phyloP scores from a whole-genome alignment of 2,329 filamentous ascomycete genomes.

The Exophiala phaeomuriformis region DNA sequence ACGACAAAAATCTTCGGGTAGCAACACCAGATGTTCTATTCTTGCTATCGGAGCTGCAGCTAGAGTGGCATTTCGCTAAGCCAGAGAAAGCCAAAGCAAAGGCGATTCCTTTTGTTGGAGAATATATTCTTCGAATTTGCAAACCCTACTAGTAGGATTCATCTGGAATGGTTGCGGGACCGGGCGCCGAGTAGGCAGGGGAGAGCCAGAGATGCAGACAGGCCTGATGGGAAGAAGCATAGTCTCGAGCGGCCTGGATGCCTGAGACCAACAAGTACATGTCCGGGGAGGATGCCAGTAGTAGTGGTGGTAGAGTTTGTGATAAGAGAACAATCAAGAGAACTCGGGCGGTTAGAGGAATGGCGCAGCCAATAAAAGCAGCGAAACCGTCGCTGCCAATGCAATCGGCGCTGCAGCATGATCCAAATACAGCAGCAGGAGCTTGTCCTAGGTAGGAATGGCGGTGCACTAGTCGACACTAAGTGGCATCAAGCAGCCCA shows the following conservation, averaged over 20 bases:
- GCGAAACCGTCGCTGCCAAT: not conserved
- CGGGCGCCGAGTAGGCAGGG: not conserved
- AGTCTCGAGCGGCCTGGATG: too few species aligned
- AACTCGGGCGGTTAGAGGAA: constrained; percentile 6
- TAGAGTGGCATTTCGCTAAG: not conserved
- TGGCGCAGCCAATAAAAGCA: not conserved
- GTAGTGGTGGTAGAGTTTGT: not conserved
- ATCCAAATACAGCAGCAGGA: constrained; percentile 8
- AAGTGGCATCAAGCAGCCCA: too few species aligned
- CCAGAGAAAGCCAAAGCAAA: not conserved
- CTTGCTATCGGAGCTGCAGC: constrained; percentile 13
- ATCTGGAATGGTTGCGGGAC: not conserved
- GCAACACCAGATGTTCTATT: constrained; percentile 15
- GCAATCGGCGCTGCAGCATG: not conserved
- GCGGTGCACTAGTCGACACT: too few species aligned
- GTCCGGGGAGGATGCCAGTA: too few species aligned
- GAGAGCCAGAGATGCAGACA: not conserved
- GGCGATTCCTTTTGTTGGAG: not conserved
- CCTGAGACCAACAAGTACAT: too few species aligned
- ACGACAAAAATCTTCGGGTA: not conserved
- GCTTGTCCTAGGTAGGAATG: not conserved
- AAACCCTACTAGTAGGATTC: not conserved
- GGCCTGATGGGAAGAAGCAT: not conserved
- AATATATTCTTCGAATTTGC: not conserved
- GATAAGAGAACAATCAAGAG: not conserved